Base-by-base conservation (phyloP, 257 asterid genomes). In the Salvia rosmarinus region DNA sequence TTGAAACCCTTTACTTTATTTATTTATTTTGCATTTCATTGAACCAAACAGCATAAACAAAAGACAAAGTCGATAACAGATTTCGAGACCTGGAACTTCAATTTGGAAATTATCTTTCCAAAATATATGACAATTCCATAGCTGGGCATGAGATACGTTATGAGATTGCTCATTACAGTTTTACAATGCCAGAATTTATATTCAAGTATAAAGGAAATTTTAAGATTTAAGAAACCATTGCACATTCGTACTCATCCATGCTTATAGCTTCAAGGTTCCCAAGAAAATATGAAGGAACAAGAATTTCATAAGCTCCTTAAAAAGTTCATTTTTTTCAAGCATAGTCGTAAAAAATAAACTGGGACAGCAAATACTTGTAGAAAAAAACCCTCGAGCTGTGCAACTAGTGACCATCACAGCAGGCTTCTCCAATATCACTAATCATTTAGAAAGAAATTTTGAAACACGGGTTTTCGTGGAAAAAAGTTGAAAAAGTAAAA, bases 301-400 rank as follows among this genome's bases (percentile, higher is more conserved):
- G 44, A 35, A 57, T 37, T 30, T 19, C 35, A 52, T 35, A 6
- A 35, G 46, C 66, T 55, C 44, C 50, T 3, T 25, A 42, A 68
- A 54, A 40, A 3, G 49, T 30, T 68, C 21, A 12, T 56, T 14
- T 10, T 34, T 64, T 43, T 65, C 35, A 75, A 16, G 64, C 59
- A 54, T 52, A 61, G 20, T 17, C 16, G 12, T 20, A 35, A 43
- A 47, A 40, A 50, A 12, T 1, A 55, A 57, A 50, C 62, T 0
- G 5, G 19, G 44, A 8, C 44, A 0, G 9, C 4, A 32, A 2
- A 6, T 39, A 14, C 14, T 20, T 5, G 17, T 4, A 3, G 14
- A 13, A n/a, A 39, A 25, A n/a, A 25, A 23, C 63, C 25, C 35
- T 72, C 20, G 28, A 52, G 28, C 16, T 13, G 0, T 20, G 32